phyloP scores from a whole-genome alignment of 176 grass and related monocot species.

The Musa schizocarpa region DNA sequence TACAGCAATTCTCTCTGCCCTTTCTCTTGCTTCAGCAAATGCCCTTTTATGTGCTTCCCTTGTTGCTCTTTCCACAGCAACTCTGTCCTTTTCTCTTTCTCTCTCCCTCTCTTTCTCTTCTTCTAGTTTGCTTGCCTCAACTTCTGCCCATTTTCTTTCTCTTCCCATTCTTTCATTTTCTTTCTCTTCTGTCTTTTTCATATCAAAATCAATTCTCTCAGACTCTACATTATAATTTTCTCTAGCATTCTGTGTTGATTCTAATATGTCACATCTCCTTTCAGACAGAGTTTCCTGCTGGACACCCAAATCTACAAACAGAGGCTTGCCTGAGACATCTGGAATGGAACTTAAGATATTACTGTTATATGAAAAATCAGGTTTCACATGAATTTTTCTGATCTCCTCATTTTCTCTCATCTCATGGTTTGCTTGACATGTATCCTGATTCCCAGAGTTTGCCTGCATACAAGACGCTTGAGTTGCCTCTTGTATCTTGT shows the following conservation, averaged over 20 bases:
- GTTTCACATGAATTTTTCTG: slow-evolving; percentile 9
- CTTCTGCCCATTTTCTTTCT: slow-evolving; percentile 16
- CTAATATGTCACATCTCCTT: slow-evolving; percentile 12
- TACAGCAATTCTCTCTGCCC: slow-evolving; percentile 68
- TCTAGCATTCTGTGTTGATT: slow-evolving; percentile 21
- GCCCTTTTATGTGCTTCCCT: slow-evolving; percentile 65
- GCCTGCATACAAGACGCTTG: slow-evolving; percentile 16
- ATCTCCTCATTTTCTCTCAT: slow-evolving; percentile 19
- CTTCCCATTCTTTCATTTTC: slow-evolving; percentile 17
- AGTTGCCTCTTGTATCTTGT: slow-evolving; percentile 20
- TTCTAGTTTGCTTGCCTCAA: slow-evolving; percentile 18
- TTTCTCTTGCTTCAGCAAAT: slow-evolving; percentile 49
- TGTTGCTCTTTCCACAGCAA: slow-evolving; percentile 79
- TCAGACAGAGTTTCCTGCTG: slow-evolving; percentile 23
- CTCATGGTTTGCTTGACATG: slow-evolving; percentile 2
- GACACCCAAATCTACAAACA: slow-evolving; percentile 9
- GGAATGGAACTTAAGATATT: slow-evolving; percentile 13
- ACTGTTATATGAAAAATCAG: slow-evolving; percentile 16
- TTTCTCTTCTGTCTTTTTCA: slow-evolving; percentile 30
- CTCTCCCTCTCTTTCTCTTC: slow-evolving; percentile 39
- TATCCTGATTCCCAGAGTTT: slow-evolving; percentile 14
- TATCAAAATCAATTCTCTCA: slow-evolving; percentile 27
- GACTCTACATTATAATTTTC: slow-evolving; percentile 22
- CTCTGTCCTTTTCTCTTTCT: slow-evolving; percentile 85
- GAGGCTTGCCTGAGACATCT: slow-evolving; percentile 7